These are phyloP conservation scores for Eragrostis tef DNA, from an alignment of 202 grass and related monocot species.

Conservation along the genomic window DNA sequence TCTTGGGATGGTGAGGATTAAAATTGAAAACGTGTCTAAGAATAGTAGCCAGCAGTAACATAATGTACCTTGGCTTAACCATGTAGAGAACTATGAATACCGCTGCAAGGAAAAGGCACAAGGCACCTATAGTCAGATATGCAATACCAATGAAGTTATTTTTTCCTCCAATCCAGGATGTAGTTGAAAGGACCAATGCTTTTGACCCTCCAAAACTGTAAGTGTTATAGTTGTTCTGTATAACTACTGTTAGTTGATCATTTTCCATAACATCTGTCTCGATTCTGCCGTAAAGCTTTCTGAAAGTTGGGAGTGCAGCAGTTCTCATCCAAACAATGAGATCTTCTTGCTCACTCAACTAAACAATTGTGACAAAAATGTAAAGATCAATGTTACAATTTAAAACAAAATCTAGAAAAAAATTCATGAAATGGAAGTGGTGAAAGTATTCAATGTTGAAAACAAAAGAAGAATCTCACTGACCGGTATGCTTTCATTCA, in stretches of 20 bases:
- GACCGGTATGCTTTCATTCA: slow-evolving; percentile 92
- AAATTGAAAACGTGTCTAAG: slow-evolving; percentile 21
- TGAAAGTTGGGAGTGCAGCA: slow-evolving; percentile 86
- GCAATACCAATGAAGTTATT: slow-evolving; percentile 86
- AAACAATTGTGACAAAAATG: slow-evolving; percentile 40
- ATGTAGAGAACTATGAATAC: slow-evolving; percentile 73
- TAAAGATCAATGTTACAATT: slow-evolving; percentile 16
- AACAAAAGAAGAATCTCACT: slow-evolving; percentile 34
- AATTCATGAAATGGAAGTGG: slow-evolving; percentile 4
- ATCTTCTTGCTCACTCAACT: slow-evolving; percentile 96
- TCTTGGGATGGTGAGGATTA: background rate
- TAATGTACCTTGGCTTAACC: slow-evolving; percentile 73
- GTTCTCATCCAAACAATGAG: slow-evolving; percentile 99
- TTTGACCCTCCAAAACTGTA: slow-evolving; percentile 92
- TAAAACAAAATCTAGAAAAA: slow-evolving; percentile 24
- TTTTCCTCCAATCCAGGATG: slow-evolving; percentile 88
- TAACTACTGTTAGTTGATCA: slow-evolving; percentile 71
- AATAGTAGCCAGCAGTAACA: background rate
- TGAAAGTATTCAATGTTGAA: slow-evolving; percentile 4
- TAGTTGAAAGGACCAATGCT: slow-evolving; percentile 81
- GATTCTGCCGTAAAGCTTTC: slow-evolving; percentile 94
- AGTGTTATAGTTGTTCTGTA: slow-evolving; percentile 97
- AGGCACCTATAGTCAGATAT: slow-evolving; percentile 69
- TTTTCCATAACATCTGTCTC: slow-evolving; percentile 72
- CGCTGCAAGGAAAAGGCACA: slow-evolving; percentile 75